These are phyloP conservation scores for Prinsepia uniflora DNA, from an alignment of 306 rosid genomes.

Conservation along the genomic window DNA sequence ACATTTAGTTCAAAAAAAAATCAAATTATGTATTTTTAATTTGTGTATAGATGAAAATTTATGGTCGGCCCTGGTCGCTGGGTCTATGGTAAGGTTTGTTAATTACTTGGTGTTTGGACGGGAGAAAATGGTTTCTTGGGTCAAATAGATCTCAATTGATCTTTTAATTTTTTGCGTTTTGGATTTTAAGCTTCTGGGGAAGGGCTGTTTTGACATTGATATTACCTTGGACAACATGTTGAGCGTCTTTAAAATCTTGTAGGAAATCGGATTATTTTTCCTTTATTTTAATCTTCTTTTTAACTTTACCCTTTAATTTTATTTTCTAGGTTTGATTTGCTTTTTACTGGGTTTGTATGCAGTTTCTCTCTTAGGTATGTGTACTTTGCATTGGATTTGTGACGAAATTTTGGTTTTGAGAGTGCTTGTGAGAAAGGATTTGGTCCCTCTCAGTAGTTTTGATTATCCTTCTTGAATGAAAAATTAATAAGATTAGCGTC, in stretches of 20 bases:
- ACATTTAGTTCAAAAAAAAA: too few relatives aligned
- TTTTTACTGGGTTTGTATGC: too few relatives aligned
- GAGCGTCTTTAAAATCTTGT: too few relatives aligned
- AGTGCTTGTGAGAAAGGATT: neutral
- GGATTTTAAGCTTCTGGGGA: constrained; percentile 67
- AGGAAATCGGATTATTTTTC: too few relatives aligned
- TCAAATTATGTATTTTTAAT: too few relatives aligned
- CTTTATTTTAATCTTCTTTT: too few relatives aligned
- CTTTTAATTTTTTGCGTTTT: neutral
- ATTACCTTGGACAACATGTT: constrained; percentile 81
- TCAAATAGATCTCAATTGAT: neutral
- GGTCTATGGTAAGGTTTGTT: constrained; percentile 81
- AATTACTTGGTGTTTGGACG: neutral
- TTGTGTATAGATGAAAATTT: too few relatives aligned
- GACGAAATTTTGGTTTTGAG: constrained; percentile 15
- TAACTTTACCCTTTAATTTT: too few relatives aligned
- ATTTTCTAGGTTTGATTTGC: too few relatives aligned
- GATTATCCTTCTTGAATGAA: constrained; percentile 8
- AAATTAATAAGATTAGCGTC: constrained; percentile 7
- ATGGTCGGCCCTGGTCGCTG: too few relatives aligned
- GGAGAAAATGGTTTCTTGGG: neutral
- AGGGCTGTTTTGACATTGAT: constrained; percentile 84
- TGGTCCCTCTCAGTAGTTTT: constrained; percentile 19
- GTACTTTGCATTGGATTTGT: constrained; percentile 6
- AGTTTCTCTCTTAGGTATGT: too few relatives aligned